Percentiles rank a stretch among this genome's conserved stretches.
These are phyloP conservation scores for Magnolia officinalis DNA, from an alignment of 164 flowering plant species.

Conservation along the genomic window DNA sequence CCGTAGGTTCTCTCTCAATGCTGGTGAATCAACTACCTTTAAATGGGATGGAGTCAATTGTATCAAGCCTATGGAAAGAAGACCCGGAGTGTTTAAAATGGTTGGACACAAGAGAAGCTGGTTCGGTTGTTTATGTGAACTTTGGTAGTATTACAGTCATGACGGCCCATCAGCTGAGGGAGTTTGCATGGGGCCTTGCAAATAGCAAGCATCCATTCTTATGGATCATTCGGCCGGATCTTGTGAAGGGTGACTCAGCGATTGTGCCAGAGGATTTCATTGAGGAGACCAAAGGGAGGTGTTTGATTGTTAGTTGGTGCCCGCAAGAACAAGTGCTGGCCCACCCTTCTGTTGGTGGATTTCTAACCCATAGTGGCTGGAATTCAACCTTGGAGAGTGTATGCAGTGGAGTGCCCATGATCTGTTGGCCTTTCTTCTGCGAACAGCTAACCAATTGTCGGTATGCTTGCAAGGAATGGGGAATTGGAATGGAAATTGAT, in stretches of 20 bases:
- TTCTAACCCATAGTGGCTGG: conserved; percentile 11
- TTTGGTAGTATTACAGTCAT: conserved; percentile 44
- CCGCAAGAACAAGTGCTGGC: conserved; percentile 32
- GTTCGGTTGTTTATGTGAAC: conserved; percentile 43
- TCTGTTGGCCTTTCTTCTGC: conserved; percentile 10
- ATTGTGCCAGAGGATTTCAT: conserved; percentile 29
- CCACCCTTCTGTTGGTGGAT: conserved; percentile 8
- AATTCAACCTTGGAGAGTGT: conserved; percentile 8
- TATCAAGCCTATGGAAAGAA: conserved; percentile 44
- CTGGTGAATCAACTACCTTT: neutral
- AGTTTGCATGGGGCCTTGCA: conserved; percentile 53
- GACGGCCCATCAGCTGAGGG: conserved; percentile 30
- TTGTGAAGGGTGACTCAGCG: conserved; percentile 28
- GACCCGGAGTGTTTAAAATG: conserved; percentile 32
- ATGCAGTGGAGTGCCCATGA: conserved; percentile 5
- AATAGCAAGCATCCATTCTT: conserved; percentile 34
- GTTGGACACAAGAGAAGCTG: conserved; percentile 31
- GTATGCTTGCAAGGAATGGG: neutral
- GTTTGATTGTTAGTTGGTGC: conserved; percentile 37
- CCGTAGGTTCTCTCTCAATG: conserved; percentile 2
- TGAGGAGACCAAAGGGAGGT: conserved; percentile 23
- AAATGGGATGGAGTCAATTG: neutral
- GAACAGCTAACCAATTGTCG: conserved; percentile 7
- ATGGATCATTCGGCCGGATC: conserved; percentile 47
- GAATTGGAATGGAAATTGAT: conserved; percentile 6